Base-by-base conservation (phyloP, 2,329 filamentous ascomycete genomes). In the Fusarium pseudonygamai region DNA sequence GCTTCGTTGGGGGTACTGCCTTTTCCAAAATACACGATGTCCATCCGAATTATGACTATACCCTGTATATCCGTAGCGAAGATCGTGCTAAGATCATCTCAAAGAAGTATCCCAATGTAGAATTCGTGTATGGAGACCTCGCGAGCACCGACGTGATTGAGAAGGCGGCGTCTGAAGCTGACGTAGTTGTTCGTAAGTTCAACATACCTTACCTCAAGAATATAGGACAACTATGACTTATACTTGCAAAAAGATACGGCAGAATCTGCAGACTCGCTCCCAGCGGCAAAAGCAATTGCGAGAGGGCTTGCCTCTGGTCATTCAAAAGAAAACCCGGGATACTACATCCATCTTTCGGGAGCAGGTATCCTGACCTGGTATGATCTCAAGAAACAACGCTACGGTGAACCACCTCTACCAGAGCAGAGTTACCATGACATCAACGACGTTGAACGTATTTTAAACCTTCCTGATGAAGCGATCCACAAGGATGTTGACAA, bases 401-500 rank as follows among this genome's bases (percentile, higher is more conserved):
- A 76, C 62, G 86, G 86, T 40, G 80, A 87, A 67, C 77, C 80
- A 2, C 85, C 85, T 2, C 63, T 83, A 34, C 80, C 83, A 8
- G 84, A 84, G 55, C 80, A 87, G 74, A 81, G 72, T 58, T 92
- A 90, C 80, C 82, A 90, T 75, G 91, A 93, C 73, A 84, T 89
- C 74, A 83, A 87, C 15, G 87, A 87, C 57, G 85, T 93, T 42
- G 81, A 84, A 18, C 86, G 87, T 49, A 83, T 92, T 40, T 83
- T 88, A 4, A 84, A 78, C 16, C 76, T 93, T 1, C 90, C 90
- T 0, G 87, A 90, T 76, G 77, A 81, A 1, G 90, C 87, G 15
- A 78, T 85, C 30, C 93, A 95, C 81, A 88, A 91, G 20, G 84
- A 91, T 75, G 88, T 94, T 8, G 93, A 96, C 80, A 88, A 90